Conservation (phyloP, 257 asterid genomes). For the Paulownia fortunei region DNA sequence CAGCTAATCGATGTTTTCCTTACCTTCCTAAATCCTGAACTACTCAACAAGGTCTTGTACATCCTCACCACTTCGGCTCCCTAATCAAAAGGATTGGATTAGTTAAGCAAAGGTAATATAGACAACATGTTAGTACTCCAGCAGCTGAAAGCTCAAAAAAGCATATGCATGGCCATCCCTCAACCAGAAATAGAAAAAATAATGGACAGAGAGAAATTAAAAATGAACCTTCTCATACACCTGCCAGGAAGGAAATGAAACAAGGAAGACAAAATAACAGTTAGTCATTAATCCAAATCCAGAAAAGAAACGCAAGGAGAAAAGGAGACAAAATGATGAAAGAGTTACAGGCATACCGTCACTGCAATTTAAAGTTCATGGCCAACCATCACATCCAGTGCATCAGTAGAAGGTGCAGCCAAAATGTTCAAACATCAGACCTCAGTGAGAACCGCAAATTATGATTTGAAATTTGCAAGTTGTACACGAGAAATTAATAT, state of each 20-base stretch:
- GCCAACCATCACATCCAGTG: constrained; percentile 41
- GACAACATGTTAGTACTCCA: not conserved
- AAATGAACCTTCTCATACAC: constrained; percentile 70
- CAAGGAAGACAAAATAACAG: constrained; percentile 28
- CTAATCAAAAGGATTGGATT: constrained; percentile 42
- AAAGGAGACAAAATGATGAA: constrained; percentile 1
- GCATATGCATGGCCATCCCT: not conserved
- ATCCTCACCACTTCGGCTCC: constrained; percentile 95
- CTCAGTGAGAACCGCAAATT: constrained; percentile 4
- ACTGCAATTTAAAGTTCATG: constrained; percentile 53
- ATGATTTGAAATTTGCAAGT: constrained; percentile 6
- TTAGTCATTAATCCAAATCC: constrained; percentile 24
- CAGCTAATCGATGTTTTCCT: not conserved
- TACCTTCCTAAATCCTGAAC: constrained; percentile 81
- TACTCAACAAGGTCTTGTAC: constrained; percentile 83
- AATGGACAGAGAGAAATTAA: constrained; percentile 20
- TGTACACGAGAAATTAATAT: not conserved
- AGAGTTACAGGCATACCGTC: constrained; percentile 55
- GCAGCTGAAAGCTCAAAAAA: not conserved
- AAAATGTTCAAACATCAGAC: constrained; percentile 27
- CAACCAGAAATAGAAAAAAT: not conserved
- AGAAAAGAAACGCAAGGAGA: constrained; percentile 4
- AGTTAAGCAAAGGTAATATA: constrained; percentile 9
- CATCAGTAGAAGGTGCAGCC: constrained; percentile 31
- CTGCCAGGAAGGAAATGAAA: constrained; percentile 45